These are phyloP conservation scores for Coemansia umbellata DNA, from an alignment of 192 early-diverging fungal genomes.

Conservation along the genomic window DNA sequence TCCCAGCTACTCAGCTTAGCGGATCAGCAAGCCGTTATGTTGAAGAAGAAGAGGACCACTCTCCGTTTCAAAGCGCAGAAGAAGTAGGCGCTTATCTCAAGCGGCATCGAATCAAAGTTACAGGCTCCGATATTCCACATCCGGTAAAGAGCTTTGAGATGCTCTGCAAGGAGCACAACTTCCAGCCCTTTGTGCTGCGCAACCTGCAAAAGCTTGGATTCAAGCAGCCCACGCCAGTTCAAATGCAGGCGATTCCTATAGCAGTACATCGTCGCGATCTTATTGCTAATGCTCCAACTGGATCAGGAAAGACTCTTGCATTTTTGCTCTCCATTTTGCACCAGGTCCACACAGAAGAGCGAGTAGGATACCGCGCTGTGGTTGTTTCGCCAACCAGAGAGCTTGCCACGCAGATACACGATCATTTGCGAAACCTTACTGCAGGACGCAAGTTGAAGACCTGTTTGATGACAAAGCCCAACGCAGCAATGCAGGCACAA, in stretches of 20 bases:
- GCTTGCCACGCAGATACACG: conserved; percentile 83
- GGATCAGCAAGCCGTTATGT: conserved; percentile 47
- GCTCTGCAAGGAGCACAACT: conserved; percentile 65
- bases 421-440: conserved; percentile 72
- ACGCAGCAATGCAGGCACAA: conserved; percentile 62
- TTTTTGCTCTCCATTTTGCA: conserved; percentile 90
- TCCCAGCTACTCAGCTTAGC: conserved; percentile 32
- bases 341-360: conserved; percentile 72
- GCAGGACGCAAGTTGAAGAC: conserved; percentile 74
- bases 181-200: conserved; percentile 66
- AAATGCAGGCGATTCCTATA: conserved; percentile 91
- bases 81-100: conserved; percentile 69
- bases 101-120: conserved; percentile 71
- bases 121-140: conserved; percentile 81
- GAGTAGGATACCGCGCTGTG: conserved; percentile 80
- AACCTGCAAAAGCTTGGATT: conserved; percentile 71
- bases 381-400: conserved; percentile 95
- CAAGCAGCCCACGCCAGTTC: conserved; percentile 80
- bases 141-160: conserved; percentile 80
- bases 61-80: conserved; percentile 21
- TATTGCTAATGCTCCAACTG: conserved; percentile 95
- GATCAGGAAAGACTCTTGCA: conserved; percentile 97
- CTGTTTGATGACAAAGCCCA: conserved; percentile 81
- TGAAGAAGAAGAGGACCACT: conserved; percentile 28
- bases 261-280: conserved; percentile 88